A percentile compares a stretch with the other conserved stretches of the same genome.
Evolutionary conservation across 352 stramenopile species (phyloP).

Genomic region (Phytophthora cryptogea): DNA sequence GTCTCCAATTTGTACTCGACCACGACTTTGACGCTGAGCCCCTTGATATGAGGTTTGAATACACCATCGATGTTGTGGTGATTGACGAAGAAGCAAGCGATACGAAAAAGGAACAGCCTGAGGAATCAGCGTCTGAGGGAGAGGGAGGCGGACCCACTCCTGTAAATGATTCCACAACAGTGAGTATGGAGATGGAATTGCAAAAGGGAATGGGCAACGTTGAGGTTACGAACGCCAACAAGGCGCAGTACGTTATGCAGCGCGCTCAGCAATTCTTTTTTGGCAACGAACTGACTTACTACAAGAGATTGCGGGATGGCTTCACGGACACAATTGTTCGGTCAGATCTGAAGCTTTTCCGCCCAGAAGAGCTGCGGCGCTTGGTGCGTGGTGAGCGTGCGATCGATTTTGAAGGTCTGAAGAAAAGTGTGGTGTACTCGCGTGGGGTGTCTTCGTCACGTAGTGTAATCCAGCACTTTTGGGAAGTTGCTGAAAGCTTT

Average conservation of each 20-base stretch:
- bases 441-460: constrained; percentile 45
- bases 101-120: constrained; percentile 21
- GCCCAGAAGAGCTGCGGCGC: constrained; percentile 51
- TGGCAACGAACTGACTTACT: constrained; percentile 52
- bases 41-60: constrained; percentile 75
- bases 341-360: constrained; percentile 65
- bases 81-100: constrained; percentile 21
- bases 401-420: constrained; percentile 62
- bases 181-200: constrained; percentile 70
- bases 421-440: constrained; percentile 64
- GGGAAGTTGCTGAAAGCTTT: constrained; percentile 65
- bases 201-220: constrained; percentile 32
- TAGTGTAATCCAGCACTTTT: constrained; percentile 61
- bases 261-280: constrained; percentile 72
- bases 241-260: constrained; percentile 61
- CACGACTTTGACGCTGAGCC: constrained; percentile 63
- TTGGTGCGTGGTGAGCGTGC: constrained; percentile 51
- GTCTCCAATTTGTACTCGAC: constrained; percentile 65
- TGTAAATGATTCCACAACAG: constrained; percentile 8
- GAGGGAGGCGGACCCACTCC: constrained; percentile 5
- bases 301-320: constrained; percentile 67
- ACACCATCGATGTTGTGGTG: constrained; percentile 50
- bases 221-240: constrained; percentile 73
- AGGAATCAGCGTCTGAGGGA: constrained; percentile 12
- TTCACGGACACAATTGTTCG: constrained; percentile 58